A percentile compares a stretch with the other conserved stretches of the same genome.
These are phyloP conservation scores for Nitzschia putrida DNA, from an alignment of 108 stramenopile genomes.

Conservation along the genomic window DNA sequence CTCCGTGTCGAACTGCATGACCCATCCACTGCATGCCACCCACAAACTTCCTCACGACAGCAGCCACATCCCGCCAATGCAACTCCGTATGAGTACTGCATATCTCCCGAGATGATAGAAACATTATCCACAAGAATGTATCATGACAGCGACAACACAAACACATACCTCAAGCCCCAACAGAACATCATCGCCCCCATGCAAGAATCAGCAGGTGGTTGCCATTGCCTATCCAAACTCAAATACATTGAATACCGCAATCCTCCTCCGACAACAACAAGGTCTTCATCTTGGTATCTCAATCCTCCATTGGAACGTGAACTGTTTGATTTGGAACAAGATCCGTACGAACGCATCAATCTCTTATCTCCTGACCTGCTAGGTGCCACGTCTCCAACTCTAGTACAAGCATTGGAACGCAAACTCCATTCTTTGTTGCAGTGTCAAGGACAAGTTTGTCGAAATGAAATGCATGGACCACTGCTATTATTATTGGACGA, in stretches of 20 bases:
- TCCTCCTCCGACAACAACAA: no score
- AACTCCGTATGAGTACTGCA: background rate
- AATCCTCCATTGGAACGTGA: conserved; percentile 37
- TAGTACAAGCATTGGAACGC: no score
- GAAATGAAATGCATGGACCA: no score
- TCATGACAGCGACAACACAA: background rate
- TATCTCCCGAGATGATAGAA: no score
- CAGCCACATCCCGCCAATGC: background rate
- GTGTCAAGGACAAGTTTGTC: no score
- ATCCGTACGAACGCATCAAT: conserved; percentile 43
- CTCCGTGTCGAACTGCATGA: conserved; percentile 23
- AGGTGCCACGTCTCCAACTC: background rate
- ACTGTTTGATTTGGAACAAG: conserved; percentile 40
- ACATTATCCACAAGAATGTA: no score
- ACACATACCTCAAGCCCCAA: background rate
- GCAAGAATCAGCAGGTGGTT: background rate
- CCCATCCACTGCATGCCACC: background rate
- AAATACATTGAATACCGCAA: conserved; percentile 45
- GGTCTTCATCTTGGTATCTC: no score
- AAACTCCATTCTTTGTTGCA: conserved; percentile 7
- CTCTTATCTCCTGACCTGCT: background rate
- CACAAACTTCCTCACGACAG: no score
- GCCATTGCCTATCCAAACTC: conserved; percentile 11
- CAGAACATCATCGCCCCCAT: background rate
- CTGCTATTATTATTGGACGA: no score